phyloP scores from a whole-genome alignment of 1,284 basidiomycete species.

The Sporisorium graminicola region DNA sequence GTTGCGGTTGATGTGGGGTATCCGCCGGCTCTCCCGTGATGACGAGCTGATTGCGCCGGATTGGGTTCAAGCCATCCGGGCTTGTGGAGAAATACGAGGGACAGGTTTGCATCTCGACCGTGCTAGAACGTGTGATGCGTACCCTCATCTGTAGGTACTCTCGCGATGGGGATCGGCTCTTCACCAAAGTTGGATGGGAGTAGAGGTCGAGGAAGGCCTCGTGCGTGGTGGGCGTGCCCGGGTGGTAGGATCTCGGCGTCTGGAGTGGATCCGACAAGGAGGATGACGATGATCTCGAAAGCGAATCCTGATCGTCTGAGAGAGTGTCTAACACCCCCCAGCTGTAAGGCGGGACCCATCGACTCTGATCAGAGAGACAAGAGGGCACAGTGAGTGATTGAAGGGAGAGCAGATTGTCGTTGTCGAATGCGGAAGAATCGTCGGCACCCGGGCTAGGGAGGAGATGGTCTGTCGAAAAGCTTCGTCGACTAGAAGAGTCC shows the following conservation, averaged over 20 bases:
- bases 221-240: neutral
- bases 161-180: neutral
- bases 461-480: neutral
- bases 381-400: slow-evolving; percentile 9
- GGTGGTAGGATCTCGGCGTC: slow-evolving; percentile 13
- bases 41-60: slow-evolving; percentile 16
- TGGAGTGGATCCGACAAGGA: slow-evolving; percentile 18
- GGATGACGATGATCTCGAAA: slow-evolving; percentile 12
- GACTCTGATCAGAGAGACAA: slow-evolving; percentile 11
- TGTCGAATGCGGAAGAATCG: slow-evolving; percentile 34
- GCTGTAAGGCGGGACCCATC: slow-evolving; percentile 22
- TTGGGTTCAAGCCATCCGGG: neutral
- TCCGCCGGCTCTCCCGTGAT: slow-evolving; percentile 13
- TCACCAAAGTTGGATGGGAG: neutral
- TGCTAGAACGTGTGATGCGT: slow-evolving; percentile 19
- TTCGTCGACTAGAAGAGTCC: neutral
- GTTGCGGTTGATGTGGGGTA: neutral
- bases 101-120: slow-evolving; percentile 16
- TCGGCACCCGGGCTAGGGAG: slow-evolving; percentile 27
- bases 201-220: slow-evolving; percentile 19
- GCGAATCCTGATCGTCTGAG: neutral
- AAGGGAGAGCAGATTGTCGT: slow-evolving; percentile 2
- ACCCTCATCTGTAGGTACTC: slow-evolving; percentile 7
- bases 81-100: neutral
- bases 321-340: slow-evolving; percentile 16